Conservation (phyloP, 768 basidiomycete species). For the Phaeotremella skinneri region DNA sequence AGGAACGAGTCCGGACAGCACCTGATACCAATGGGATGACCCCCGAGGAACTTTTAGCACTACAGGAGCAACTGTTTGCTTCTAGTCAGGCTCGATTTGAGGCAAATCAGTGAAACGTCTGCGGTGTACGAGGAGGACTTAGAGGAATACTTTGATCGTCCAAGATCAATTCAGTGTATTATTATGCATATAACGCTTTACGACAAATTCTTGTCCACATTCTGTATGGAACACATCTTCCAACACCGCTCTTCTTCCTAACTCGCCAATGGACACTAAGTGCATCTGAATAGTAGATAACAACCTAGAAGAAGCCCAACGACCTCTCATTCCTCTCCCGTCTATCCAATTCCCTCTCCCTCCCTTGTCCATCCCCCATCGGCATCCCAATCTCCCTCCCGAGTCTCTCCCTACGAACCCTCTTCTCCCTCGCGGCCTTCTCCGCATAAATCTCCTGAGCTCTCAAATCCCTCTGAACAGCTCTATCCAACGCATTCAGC, state of each 20-base stretch:
- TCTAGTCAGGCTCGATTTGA: conserved; percentile 63
- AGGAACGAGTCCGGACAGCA: conserved; percentile 43
- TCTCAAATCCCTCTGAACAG: conserved; percentile 36
- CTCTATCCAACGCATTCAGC: conserved; percentile 30
- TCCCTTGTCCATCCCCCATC: conserved; percentile 1
- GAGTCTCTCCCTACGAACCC: conserved; percentile 2
- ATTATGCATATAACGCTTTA: not conserved
- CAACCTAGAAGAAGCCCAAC: not conserved
- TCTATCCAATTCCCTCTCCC: conserved; percentile 1
- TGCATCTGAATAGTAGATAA: too few species aligned
- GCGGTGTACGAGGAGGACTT: too few species aligned
- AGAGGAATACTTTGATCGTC: too few species aligned
- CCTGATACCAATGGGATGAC: conserved; percentile 75
- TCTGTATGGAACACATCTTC: too few species aligned
- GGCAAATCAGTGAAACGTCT: conserved; percentile 34
- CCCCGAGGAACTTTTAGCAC: conserved; percentile 79
- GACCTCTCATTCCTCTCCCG: not conserved
- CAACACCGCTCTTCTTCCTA: too few species aligned
- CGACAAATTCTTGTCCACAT: not conserved
- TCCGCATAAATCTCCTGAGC: conserved; percentile 26
- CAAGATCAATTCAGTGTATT: not conserved
- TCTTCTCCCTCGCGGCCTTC: conserved; percentile 17
- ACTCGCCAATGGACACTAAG: too few species aligned
- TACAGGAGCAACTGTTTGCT: conserved; percentile 92
- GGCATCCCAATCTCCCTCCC: not conserved